Conservation (phyloP, 257 asterid genomes). For the Knoxia roxburghii region DNA sequence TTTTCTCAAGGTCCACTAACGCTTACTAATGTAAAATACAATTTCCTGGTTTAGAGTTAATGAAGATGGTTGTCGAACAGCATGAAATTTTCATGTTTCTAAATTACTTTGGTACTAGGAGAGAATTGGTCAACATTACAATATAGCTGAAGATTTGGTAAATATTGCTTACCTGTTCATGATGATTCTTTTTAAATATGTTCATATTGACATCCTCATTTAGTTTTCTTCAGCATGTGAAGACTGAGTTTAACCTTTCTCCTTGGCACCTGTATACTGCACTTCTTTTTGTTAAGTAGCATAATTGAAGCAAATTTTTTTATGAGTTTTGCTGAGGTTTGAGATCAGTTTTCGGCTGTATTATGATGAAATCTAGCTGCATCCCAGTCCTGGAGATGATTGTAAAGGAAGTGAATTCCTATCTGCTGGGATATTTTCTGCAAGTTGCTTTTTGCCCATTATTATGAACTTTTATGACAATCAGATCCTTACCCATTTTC, state of each 20-base stretch:
- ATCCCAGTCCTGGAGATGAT: background rate
- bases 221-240: background rate
- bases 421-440: background rate
- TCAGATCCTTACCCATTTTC: background rate
- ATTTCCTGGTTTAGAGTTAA: constrained; percentile 1
- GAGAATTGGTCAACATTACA: background rate
- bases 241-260: background rate
- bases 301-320: background rate
- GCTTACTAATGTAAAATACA: background rate
- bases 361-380: background rate
- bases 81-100: background rate
- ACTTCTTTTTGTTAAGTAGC: background rate
- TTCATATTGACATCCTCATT: background rate
- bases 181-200: background rate
- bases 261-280: background rate
- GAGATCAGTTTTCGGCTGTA: background rate
- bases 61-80: background rate
- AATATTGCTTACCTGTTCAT: background rate
- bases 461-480: background rate
- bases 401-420: background rate
- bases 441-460: background rate
- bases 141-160: background rate
- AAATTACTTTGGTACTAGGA: background rate
- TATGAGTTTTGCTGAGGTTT: background rate
- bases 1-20: background rate